phyloP scores from a whole-genome alignment of 768 basidiomycete genomes.

The Guyanaporus albipodus region DNA sequence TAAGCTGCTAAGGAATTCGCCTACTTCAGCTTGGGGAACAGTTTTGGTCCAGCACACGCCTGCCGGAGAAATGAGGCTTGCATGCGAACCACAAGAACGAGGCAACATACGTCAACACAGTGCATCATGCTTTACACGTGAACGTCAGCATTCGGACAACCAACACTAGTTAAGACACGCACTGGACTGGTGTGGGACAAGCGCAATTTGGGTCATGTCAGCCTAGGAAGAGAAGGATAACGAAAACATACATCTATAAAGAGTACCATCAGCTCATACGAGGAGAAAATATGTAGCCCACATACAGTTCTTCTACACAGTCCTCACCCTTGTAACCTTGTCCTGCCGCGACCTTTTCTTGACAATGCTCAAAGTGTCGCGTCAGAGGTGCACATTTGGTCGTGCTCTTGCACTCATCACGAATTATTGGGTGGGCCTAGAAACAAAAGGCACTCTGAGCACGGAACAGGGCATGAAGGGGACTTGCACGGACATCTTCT shows the following conservation, averaged over 20 bases:
- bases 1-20: background rate
- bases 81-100: background rate
- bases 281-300: conserved; percentile 13
- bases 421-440: conserved; percentile 65
- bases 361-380: conserved; percentile 87
- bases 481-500: conserved; percentile 72
- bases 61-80: conserved; percentile 20
- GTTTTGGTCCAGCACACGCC: conserved; percentile 66
- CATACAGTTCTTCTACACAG: conserved; percentile 87
- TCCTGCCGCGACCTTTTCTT: conserved; percentile 80
- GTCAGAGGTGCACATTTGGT: conserved; percentile 62
- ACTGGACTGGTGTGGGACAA: conserved; percentile 57
- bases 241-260: conserved; percentile 24
- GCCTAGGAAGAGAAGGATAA: background rate
- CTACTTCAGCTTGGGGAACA: conserved; percentile 69
- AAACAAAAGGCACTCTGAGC: background rate
- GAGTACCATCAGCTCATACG: background rate
- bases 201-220: conserved; percentile 5
- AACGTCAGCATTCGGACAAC: conserved; percentile 3
- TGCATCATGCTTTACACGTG: conserved; percentile 72
- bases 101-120: conserved; percentile 72
- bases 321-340: conserved; percentile 88
- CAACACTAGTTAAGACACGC: conserved; percentile 32
- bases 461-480: background rate
- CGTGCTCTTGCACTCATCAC: conserved; percentile 70